Evolutionary conservation across 257 asterid species (phyloP).

Genomic region (Nemophila menziesii): DNA sequence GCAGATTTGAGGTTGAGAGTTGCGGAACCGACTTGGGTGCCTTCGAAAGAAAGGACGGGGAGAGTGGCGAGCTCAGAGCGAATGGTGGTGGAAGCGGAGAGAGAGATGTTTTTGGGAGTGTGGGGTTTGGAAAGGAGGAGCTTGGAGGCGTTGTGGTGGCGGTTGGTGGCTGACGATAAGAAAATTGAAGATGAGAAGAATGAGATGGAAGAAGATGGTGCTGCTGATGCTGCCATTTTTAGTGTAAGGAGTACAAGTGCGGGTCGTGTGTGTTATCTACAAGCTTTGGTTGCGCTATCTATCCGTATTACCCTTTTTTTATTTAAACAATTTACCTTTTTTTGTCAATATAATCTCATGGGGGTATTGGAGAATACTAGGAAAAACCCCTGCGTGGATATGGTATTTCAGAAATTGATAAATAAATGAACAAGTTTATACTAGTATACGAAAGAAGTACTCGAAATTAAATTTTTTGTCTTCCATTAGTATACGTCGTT

Average conservation of each 20-base stretch:
- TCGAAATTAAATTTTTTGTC: no score
- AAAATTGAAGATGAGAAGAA: conserved; percentile 60
- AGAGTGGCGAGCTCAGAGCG: conserved; percentile 53
- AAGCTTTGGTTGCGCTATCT: conserved; percentile 10
- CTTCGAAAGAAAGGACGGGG: conserved; percentile 78
- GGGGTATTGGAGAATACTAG: no score
- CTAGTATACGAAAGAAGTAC: no score
- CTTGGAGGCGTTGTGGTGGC: conserved; percentile 10
- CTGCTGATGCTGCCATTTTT: conserved; percentile 34
- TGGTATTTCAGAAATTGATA: no score
- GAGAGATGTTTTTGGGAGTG: conserved; percentile 19
- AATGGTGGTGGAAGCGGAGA: conserved; percentile 15
- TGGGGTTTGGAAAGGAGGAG: conserved; percentile 15
- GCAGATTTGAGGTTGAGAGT: conserved; percentile 70
- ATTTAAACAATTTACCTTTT: no score
- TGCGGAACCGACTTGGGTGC: conserved; percentile 62
- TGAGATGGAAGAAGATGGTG: conserved; percentile 41
- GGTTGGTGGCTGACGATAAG: conserved; percentile 25
- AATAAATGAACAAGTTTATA: no score
- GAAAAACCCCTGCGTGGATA: no score
- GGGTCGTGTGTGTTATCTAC: conserved; percentile 6
- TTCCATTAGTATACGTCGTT: no score
- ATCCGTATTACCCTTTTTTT: neutral
- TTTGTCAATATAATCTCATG: no score
- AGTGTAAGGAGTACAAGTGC: neutral